Evolutionary conservation across 2,329 filamentous ascomycete species (phyloP), one percentile per base, ranked within the genome.

Genomic region (Lasiodiplodia sp.): DNA sequence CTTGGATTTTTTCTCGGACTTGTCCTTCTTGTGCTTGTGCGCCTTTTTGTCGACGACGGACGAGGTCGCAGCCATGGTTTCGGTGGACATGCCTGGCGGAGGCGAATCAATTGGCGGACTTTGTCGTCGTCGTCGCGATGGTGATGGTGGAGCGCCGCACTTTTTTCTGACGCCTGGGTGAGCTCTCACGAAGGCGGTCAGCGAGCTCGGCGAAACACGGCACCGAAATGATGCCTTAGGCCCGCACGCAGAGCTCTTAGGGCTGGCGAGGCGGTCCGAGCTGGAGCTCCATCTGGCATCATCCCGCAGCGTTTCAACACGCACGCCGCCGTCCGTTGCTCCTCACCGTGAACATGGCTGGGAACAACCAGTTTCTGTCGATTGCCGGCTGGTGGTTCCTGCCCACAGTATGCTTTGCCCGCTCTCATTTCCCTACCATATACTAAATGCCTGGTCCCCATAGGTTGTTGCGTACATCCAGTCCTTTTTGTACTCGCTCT

Each of bases 401-500:
- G 31, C 88, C 88, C 69, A 85, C 85, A 72, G 87, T 89, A 81
- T 76, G 84, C 69, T 18, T 18, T 37, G 25, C 21, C 31, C 16
- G 12, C 10, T 16, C n/a, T 21, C 10, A 21, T 14, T 52, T 23
- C 31, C 52, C 1, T 47, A 47, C 16, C 44, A n/a, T 52, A 21
- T 23, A 23, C 21, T 18, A 64, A 44, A 34, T 38, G 28, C 31
- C 31, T 25, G 31, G n/a, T 18, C n/a, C 12, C 23, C 34, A 23
- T 55, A 96, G 92, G 88, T 95, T 73, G 91, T 90, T 60, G 88
- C 88, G 71, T 92, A 91, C 83, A 79, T 91, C 6, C 95, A 98
- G 79, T 86, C 87, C 71, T 84, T 96, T 73, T 96, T 94, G 83
- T 99, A 98, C 83, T 87, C 90, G 75, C 82, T 98, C 73, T 92